Evolutionary conservation across 1,284 basidiomycete species (phyloP), one percentile per base, ranked within the genome.

Genomic region (Takashimella tepidaria): DNA sequence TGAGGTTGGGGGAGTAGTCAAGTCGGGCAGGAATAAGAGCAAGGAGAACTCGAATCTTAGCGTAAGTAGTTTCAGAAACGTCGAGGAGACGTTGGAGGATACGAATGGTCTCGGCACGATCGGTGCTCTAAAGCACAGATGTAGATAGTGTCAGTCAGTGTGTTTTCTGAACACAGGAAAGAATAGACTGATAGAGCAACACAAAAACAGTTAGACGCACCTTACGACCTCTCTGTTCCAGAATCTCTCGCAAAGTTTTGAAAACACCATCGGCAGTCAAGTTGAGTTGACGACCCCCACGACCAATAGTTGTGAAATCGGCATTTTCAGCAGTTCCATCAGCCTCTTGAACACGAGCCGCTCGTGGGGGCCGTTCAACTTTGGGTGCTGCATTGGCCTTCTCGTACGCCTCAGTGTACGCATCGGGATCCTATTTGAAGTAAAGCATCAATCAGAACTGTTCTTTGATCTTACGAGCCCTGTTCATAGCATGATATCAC

Each of bases 161-260:
- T n/a, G 41, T 16, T n/a, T 5, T 16, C 22, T 5, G 6, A 42
- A 10, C 8, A 5, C 19, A 49, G 19, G 16, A 8, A 16, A 37
- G 31, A 37, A 4, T 13, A 42, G 4, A 12, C 5, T 6, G 8
- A 19, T 10, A 22, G 45, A 6, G 5, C 2, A 16, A n/a, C n/a
- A n/a, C n/a, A n/a, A n/a, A n/a, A n/a, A n/a, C n/a, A 37, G 31
- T 8, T 37, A 22, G 20, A 57, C 78, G 41, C 50, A 91, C 90
- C 84, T 98, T 98, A 76, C 92, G 91, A 26, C 96, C 96, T 61
- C 96, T 85, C 45, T 91, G 91, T 69, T 98, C 96, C 72, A 97
- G 87, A 43, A 98, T 86, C 43, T 86, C 82, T 64, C 91, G 86
- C 25, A 99, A 82, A 60, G 86, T 89, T 78, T 97, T 97, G 81